phyloP scores from a whole-genome alignment of 441 rosid species.

The Corymbia calophylla region DNA sequence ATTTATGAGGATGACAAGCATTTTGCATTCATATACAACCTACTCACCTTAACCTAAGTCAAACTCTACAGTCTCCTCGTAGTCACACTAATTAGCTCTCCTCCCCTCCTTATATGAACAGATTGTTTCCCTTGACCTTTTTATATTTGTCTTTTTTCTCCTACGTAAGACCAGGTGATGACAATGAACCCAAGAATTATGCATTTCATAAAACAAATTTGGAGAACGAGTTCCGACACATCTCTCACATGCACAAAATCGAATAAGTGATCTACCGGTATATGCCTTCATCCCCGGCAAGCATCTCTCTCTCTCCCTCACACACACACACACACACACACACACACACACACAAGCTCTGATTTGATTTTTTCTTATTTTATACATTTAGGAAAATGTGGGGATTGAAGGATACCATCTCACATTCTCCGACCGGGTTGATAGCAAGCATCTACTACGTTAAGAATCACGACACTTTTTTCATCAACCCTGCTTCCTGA shows the following conservation, averaged over 20 bases:
- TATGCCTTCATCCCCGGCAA: neutral
- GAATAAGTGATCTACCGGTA: neutral
- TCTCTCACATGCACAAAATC: neutral
- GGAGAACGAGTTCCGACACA: neutral
- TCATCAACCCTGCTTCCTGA: slow-evolving; percentile 61
- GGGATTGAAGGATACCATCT: neutral
- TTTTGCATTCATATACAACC: neutral
- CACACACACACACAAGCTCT: neutral
- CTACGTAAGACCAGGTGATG: neutral
- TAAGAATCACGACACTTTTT: too few relatives aligned
- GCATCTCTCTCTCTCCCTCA: neutral
- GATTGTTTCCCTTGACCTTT: neutral
- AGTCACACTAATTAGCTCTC: neutral
- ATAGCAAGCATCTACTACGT: neutral
- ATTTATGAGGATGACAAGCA: neutral
- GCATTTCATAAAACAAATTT: neutral
- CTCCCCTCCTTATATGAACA: neutral
- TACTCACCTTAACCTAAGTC: neutral
- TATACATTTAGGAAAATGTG: neutral
- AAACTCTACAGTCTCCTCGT: neutral
- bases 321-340: too few relatives aligned
- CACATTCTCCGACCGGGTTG: neutral
- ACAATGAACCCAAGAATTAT: neutral
- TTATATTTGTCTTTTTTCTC: neutral
- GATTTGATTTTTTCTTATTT: neutral